phyloP scores from a whole-genome alignment of 768 basidiomycete genomes.

The Suillus brevipes region DNA sequence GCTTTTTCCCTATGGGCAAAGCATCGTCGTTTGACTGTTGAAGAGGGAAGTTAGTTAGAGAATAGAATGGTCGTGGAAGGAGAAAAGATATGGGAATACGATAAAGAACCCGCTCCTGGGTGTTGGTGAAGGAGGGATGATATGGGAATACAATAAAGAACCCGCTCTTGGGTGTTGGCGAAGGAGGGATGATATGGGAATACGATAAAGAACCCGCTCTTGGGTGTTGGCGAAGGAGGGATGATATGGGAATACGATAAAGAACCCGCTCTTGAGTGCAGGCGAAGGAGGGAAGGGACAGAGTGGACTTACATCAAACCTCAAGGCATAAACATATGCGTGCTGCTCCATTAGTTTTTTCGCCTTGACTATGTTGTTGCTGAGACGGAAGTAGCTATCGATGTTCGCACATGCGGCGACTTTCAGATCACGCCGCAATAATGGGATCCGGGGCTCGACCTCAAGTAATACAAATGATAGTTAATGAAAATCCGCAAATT shows the following conservation, averaged over 20 bases:
- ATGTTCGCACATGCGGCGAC: background rate
- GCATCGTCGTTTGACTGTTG: too few species aligned
- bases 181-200: too few species aligned
- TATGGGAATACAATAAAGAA: too few species aligned
- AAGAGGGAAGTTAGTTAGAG: too few species aligned
- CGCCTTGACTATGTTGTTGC: background rate
- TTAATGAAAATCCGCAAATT: background rate
- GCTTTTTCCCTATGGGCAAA: too few species aligned
- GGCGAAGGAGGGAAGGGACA: background rate
- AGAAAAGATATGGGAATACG: too few species aligned
- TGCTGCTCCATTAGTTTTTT: background rate
- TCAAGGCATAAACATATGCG: background rate
- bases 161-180: too few species aligned
- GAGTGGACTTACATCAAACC: background rate
- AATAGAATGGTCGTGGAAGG: too few species aligned
- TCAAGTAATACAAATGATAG: background rate
- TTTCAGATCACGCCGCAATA: background rate
- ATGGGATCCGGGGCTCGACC: background rate
- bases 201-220: too few species aligned
- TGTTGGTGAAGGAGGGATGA: too few species aligned
- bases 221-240: too few species aligned
- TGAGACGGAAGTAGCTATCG: background rate
- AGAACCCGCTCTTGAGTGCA: background rate
- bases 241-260: background rate
- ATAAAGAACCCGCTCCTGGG: too few species aligned